Conservation (phyloP, 2,329 filamentous ascomycete species). For the Cercospora canescens region DNA sequence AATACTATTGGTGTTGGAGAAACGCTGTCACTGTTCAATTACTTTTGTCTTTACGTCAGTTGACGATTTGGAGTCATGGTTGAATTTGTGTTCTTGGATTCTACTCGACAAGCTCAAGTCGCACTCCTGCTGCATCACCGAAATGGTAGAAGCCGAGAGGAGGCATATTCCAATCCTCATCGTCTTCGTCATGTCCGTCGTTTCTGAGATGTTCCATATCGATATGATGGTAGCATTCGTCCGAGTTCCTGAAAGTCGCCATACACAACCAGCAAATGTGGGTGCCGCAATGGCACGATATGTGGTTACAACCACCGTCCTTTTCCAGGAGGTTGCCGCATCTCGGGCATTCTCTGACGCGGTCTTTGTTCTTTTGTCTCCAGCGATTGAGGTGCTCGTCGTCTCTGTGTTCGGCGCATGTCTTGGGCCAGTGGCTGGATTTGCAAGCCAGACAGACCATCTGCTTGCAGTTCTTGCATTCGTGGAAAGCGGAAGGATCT, state of each 20-base stretch:
- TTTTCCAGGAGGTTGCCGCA: neutral
- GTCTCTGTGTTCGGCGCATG: neutral
- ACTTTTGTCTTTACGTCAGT: neutral
- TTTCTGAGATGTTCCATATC: neutral
- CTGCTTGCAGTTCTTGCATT: neutral
- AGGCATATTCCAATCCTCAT: too few relatives aligned
- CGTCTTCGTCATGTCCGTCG: too few relatives aligned
- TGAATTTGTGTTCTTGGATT: too few relatives aligned
- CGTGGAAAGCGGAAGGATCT: neutral
- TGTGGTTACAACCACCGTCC: neutral
- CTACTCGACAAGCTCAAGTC: too few relatives aligned
- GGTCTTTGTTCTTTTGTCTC: neutral
- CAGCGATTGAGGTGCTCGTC: neutral
- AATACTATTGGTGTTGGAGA: neutral
- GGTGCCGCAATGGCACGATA: neutral
- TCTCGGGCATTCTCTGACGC: neutral
- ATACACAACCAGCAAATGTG: conserved; percentile 2
- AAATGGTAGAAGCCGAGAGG: too few relatives aligned
- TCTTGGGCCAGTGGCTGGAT: neutral
- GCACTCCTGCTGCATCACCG: too few relatives aligned
- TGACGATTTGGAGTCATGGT: too few relatives aligned
- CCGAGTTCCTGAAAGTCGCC: neutral
- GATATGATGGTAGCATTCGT: neutral
- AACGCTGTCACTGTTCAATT: neutral
- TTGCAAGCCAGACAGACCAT: neutral